Percentiles rank a stretch among this genome's conserved stretches.
These are phyloP conservation scores for Chrysoporthe cubensis DNA, from an alignment of 2,329 filamentous ascomycete genomes.

Conservation along the genomic window DNA sequence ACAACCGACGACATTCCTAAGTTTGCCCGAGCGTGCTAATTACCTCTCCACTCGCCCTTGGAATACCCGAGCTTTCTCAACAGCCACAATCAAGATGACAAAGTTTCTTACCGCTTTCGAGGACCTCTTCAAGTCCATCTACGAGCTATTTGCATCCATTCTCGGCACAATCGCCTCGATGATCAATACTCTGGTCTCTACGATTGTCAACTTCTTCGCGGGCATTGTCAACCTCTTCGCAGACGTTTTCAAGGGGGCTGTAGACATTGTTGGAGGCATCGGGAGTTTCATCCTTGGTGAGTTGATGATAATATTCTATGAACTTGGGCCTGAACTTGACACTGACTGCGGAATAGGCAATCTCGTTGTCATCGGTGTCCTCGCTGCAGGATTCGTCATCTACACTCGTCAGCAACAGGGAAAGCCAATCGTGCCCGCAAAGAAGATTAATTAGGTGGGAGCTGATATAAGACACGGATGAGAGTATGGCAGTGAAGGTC, in stretches of 20 bases:
- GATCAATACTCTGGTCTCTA: conserved; percentile 39
- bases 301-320: conserved; percentile 22
- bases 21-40: neutral
- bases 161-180: conserved; percentile 41
- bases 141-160: conserved; percentile 46
- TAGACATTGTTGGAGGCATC: conserved; percentile 44
- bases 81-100: conserved; percentile 29
- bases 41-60: too few relatives aligned
- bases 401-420: conserved; percentile 38
- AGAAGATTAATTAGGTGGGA: conserved; percentile 28
- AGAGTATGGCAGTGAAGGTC: neutral
- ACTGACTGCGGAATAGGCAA: conserved; percentile 37
- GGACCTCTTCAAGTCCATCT: conserved; percentile 47
- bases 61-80: neutral
- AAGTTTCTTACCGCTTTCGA: conserved; percentile 41
- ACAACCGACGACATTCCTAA: neutral
- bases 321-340: too few relatives aligned
- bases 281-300: conserved; percentile 46
- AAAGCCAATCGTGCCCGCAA: conserved; percentile 28
- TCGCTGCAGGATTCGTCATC: conserved; percentile 38
- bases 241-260: conserved; percentile 41
- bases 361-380: conserved; percentile 40
- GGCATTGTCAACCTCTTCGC: conserved; percentile 42
- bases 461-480: neutral
- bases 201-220: conserved; percentile 42